phyloP scores from a whole-genome alignment of 2,329 filamentous ascomycete species.

The Alternaria novae-zelandiae region DNA sequence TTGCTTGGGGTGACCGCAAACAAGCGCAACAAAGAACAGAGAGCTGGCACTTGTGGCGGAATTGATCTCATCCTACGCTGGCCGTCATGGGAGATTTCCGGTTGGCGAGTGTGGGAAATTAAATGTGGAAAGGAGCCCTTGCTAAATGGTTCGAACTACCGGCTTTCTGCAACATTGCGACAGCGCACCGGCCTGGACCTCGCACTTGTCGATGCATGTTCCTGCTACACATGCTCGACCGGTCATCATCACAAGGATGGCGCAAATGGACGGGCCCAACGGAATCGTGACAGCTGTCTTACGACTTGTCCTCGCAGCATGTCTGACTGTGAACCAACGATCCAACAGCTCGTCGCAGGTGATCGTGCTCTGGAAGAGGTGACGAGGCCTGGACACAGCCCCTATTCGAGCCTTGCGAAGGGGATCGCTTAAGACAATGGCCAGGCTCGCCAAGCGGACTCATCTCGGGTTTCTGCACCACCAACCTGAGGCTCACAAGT shows the following conservation, averaged over 20 bases:
- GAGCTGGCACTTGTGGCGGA: slow-evolving; percentile 25
- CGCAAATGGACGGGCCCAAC: background rate
- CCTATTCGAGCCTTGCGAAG: slow-evolving; percentile 33
- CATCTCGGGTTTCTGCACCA: slow-evolving; percentile 22
- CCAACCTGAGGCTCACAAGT: background rate
- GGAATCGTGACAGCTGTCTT: background rate
- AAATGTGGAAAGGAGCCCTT: slow-evolving; percentile 28
- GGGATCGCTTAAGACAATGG: slow-evolving; percentile 28
- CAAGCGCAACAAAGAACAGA: slow-evolving; percentile 13
- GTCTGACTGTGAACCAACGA: background rate
- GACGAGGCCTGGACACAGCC: slow-evolving; percentile 20
- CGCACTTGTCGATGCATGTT: slow-evolving; percentile 25
- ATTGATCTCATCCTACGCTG: slow-evolving; percentile 32
- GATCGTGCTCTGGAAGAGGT: slow-evolving; percentile 1
- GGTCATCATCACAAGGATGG: background rate
- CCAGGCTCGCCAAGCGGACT: slow-evolving; percentile 34
- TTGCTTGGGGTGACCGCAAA: slow-evolving; percentile 10
- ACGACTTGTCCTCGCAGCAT: slow-evolving; percentile 9
- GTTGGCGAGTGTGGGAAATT: slow-evolving; percentile 38
- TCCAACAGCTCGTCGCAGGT: background rate
- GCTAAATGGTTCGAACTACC: slow-evolving; percentile 24
- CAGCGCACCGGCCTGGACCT: slow-evolving; percentile 18
- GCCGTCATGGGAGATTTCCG: slow-evolving; percentile 18
- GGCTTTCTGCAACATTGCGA: slow-evolving; percentile 20
- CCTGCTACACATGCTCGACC: slow-evolving; percentile 15